A percentile compares a stretch with the other conserved stretches of the same genome.
phyloP scores from a whole-genome alignment of 345 rosid genomes.

The Moricandia moricandioides region DNA sequence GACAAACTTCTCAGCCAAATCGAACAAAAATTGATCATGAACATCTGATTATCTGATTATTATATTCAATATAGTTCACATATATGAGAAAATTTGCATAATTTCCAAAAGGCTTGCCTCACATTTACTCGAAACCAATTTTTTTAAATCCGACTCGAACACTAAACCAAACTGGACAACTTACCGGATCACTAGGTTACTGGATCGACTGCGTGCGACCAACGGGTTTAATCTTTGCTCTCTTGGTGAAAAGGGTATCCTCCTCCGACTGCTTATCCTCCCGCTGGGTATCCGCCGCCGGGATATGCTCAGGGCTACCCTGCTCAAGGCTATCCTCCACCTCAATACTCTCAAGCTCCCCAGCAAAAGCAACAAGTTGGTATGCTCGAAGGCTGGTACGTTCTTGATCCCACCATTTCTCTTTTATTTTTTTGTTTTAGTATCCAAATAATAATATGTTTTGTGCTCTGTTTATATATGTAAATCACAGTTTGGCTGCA shows the following conservation, averaged over 20 bases:
- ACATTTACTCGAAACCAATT: no score
- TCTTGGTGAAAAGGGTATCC: background rate
- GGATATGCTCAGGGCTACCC: constrained; percentile 54
- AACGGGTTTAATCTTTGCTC: no score
- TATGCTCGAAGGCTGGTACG: constrained; percentile 66
- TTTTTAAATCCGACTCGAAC: no score
- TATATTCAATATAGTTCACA: no score
- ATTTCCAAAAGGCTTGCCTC: no score
- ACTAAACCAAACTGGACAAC: no score
- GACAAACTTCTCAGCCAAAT: background rate
- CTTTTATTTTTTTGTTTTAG: background rate
- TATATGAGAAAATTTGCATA: no score
- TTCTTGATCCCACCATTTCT: background rate
- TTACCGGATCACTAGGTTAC: no score
- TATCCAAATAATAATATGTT: background rate
- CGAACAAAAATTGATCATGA: background rate
- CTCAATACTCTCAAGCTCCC: constrained; percentile 46
- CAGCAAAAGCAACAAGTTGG: constrained; percentile 42
- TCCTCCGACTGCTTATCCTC: constrained; percentile 57
- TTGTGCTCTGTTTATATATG: background rate
- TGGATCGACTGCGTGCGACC: no score
- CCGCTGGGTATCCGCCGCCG: constrained; percentile 56
- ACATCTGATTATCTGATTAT: no score
- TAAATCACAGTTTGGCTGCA: constrained; percentile 59
- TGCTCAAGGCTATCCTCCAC: constrained; percentile 46